phyloP scores from a whole-genome alignment of 805 yeast genomes.

The Myxozyma geophila region DNA sequence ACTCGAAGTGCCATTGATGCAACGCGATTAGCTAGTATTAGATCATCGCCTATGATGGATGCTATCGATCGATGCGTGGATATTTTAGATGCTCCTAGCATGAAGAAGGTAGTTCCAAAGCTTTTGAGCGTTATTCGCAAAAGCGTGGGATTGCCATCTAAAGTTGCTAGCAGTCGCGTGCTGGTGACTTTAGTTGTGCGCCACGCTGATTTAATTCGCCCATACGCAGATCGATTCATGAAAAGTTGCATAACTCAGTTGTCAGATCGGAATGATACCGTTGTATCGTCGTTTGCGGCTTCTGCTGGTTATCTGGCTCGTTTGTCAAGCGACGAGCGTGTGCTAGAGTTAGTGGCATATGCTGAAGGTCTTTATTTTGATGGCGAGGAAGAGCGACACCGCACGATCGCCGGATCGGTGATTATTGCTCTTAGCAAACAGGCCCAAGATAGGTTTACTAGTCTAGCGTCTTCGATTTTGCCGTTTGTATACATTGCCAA shows the following conservation, averaged over 20 bases:
- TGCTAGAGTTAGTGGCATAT: slow-evolving; percentile 58
- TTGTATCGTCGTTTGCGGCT: slow-evolving; percentile 74
- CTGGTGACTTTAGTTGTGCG: slow-evolving; percentile 66
- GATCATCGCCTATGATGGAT: slow-evolving; percentile 86
- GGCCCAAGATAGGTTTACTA: slow-evolving; percentile 67
- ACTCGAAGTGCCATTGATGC: slow-evolving; percentile 75
- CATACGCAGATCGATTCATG: slow-evolving; percentile 67
- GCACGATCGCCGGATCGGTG: slow-evolving; percentile 45
- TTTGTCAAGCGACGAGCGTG: slow-evolving; percentile 57
- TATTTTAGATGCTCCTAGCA: slow-evolving; percentile 55
- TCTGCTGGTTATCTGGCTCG: slow-evolving; percentile 81
- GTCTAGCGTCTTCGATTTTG: slow-evolving; percentile 64
- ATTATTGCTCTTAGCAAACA: slow-evolving; percentile 65
- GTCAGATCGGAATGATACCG: slow-evolving; percentile 70
- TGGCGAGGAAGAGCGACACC: slow-evolving; percentile 52
- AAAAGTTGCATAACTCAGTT: slow-evolving; percentile 62
- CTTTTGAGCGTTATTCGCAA: slow-evolving; percentile 62
- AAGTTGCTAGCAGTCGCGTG: slow-evolving; percentile 79
- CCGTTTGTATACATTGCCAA: slow-evolving; percentile 82
- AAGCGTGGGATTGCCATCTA: slow-evolving; percentile 89
- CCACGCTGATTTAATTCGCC: slow-evolving; percentile 53
- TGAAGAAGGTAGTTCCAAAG: slow-evolving; percentile 55
- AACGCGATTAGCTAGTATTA: slow-evolving; percentile 70
- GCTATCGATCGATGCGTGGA: slow-evolving; percentile 75
- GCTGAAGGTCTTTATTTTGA: slow-evolving; percentile 65